Conservation (phyloP, 257 asterid genomes). For the Ophiorrhiza pumila region DNA sequence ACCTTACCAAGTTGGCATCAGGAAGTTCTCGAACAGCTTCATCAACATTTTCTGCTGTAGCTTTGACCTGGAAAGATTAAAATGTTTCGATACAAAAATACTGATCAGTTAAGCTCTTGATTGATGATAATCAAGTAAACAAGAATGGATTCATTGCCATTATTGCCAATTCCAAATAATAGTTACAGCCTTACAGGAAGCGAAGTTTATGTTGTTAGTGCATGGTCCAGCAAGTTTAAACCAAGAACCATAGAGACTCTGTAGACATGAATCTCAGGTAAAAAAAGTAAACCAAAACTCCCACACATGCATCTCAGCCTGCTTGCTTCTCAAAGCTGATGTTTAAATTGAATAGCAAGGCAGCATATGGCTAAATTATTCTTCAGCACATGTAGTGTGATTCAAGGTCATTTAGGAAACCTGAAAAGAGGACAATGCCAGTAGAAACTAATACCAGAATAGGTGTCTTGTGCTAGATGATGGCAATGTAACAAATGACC, state of each 20-base stretch:
- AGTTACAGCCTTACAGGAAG: neutral
- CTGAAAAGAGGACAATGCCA: neutral
- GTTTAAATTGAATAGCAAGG: neutral
- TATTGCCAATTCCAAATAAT: neutral
- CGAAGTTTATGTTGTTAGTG: neutral
- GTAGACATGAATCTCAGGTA: neutral
- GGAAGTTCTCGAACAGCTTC: constrained; percentile 99
- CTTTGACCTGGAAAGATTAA: constrained; percentile 67
- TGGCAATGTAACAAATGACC: neutral
- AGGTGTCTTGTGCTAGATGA: neutral
- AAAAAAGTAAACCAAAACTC: neutral
- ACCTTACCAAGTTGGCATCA: constrained; percentile 99
- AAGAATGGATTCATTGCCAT: neutral
- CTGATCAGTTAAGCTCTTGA: neutral
- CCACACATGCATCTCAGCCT: neutral
- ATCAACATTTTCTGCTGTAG: constrained; percentile 93
- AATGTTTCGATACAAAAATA: neutral
- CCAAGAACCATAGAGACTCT: neutral
- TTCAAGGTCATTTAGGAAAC: neutral
- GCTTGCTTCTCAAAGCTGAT: neutral
- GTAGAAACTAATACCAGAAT: neutral
- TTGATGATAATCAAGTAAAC: neutral
- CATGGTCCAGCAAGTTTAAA: neutral
- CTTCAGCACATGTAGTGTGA: neutral
- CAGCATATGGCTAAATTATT: neutral